Evolutionary conservation across 441 rosid genomes (phyloP).

Genomic region (Erodium trifolium): DNA sequence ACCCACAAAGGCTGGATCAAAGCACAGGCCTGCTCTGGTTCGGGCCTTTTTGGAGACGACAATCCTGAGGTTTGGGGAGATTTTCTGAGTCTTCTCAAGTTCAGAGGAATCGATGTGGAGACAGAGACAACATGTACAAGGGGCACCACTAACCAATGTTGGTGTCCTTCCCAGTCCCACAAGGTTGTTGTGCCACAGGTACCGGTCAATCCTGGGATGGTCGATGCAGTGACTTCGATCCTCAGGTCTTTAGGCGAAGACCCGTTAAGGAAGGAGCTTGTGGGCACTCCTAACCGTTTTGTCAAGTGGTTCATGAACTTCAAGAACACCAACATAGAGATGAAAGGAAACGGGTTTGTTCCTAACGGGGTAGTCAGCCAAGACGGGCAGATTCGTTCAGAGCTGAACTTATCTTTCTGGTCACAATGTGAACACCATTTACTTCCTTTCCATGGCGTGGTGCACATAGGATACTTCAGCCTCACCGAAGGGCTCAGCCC

Average conservation of each 20-base stretch:
- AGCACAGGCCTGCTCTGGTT: slow-evolving; percentile 48
- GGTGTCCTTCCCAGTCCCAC: slow-evolving; percentile 62
- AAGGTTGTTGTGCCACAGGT: slow-evolving; percentile 19
- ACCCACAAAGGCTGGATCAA: slow-evolving; percentile 53
- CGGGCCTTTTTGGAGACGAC: slow-evolving; percentile 65
- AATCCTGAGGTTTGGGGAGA: slow-evolving; percentile 58
- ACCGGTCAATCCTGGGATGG: slow-evolving; percentile 40
- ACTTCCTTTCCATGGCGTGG: slow-evolving; percentile 87
- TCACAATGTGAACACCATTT: slow-evolving; percentile 96
- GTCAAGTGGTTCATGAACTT: slow-evolving; percentile 81
- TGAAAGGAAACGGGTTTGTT: slow-evolving; percentile 46
- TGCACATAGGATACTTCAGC: slow-evolving; percentile 68
- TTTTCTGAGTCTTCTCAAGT: slow-evolving; percentile 53
- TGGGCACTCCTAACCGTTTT: slow-evolving; percentile 60
- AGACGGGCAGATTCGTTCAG: slow-evolving; percentile 37
- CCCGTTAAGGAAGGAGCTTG: slow-evolving; percentile 72
- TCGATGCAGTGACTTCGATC: slow-evolving; percentile 56
- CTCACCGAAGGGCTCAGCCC: slow-evolving; percentile 39
- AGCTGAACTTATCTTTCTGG: slow-evolving; percentile 63
- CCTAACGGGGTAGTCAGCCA: slow-evolving; percentile 27
- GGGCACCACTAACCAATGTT: slow-evolving; percentile 27
- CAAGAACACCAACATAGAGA: slow-evolving; percentile 47
- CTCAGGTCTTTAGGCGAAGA: slow-evolving; percentile 74
- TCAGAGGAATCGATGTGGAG: slow-evolving; percentile 37
- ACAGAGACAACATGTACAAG: slow-evolving; percentile 26